Conservation (phyloP, 179 eudicot genomes). For the Silene coronaria region DNA sequence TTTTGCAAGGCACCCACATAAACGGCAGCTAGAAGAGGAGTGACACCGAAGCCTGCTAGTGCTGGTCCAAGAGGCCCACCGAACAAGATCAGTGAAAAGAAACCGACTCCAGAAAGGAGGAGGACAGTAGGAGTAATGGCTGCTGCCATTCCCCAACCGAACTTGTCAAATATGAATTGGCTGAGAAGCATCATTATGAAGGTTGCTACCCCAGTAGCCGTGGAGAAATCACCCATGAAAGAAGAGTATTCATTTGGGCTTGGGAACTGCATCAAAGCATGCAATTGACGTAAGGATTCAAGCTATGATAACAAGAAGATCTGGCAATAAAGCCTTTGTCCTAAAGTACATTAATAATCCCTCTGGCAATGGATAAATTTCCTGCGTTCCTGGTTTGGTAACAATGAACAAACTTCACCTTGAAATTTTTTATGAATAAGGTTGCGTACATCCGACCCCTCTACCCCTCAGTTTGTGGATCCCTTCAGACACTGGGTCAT, state of each 20-base stretch:
- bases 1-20: conserved; percentile 97
- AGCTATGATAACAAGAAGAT: no score
- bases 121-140: conserved; percentile 90
- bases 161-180: conserved; percentile 84
- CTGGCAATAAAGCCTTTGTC: no score
- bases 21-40: conserved; percentile 96
- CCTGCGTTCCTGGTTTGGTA: no score
- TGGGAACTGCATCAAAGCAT: conserved; percentile 59
- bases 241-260: conserved; percentile 95
- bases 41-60: conserved; percentile 66
- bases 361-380: no score
- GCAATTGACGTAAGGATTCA: not conserved
- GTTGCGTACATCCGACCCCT: no score
- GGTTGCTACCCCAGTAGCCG: conserved; percentile 91
- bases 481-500: no score
- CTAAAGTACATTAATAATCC: no score
- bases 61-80: conserved; percentile 66
- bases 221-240: conserved; percentile 99
- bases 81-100: conserved; percentile 82
- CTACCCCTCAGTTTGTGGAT: no score
- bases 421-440: no score
- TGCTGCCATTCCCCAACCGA: conserved; percentile 99
- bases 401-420: no score
- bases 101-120: conserved; percentile 81
- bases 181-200: conserved; percentile 93